A percentile compares a stretch with the other conserved stretches of the same genome.
Conservation (phyloP, 192 early-diverging fungal genomes). For the Linnemannia zychae region DNA sequence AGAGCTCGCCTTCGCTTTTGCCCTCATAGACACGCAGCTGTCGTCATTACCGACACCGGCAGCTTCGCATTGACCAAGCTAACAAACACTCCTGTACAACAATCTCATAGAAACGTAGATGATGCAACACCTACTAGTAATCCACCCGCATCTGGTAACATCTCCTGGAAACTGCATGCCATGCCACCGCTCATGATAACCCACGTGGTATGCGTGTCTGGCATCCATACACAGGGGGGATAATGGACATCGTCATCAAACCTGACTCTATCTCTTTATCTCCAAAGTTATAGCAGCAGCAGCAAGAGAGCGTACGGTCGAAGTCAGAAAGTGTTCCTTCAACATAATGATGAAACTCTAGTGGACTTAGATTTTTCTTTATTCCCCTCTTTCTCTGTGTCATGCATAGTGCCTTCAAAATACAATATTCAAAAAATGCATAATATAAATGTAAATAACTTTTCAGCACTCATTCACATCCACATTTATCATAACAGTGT, state of each 20-base stretch:
- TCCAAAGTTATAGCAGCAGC: not conserved
- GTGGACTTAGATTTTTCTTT: not conserved
- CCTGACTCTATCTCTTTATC: not conserved
- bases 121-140: not conserved
- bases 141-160: not conserved
- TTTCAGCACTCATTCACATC: too few species aligned
- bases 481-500: not conserved
- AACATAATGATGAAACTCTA: not conserved
- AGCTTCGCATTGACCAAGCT: not conserved
- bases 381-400: not conserved
- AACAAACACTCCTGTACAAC: not conserved
- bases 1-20: not conserved
- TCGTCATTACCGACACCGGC: not conserved
- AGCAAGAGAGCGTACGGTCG: not conserved
- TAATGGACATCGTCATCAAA: not conserved
- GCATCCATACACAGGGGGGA: not conserved
- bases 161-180: too few species aligned
- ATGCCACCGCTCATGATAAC: not conserved
- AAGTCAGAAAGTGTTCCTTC: not conserved
- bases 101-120: not conserved
- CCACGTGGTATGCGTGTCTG: not conserved
- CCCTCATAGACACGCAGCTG: not conserved
- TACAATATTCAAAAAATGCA: too few species aligned
- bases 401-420: constrained; percentile 40
- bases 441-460: too few species aligned